Base-by-base conservation (phyloP, 176 grass and related monocot genomes). In the Musa troglodytarum region DNA sequence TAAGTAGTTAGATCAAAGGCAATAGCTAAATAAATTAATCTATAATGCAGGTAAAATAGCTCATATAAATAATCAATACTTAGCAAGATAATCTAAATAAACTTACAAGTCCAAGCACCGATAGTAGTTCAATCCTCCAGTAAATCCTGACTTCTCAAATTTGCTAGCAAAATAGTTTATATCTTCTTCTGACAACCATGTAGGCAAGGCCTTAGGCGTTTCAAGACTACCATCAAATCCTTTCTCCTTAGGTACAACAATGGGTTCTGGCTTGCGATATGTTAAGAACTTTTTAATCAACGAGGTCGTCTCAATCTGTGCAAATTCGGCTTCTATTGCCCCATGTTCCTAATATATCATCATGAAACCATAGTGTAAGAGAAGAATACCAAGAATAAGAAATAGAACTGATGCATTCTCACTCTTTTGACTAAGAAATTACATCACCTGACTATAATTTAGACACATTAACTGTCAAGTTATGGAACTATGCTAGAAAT, bases 171-270 rank as follows among this genome's bases (percentile, higher is more conserved):
- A 93, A 82, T 93, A 98, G 51, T 81, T 71, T 81, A 98, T 74
- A 77, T 98, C 94, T 74, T 91, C 88, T 74, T 93, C 90, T 54
- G 94, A 82, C 25, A 98, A 64, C 94, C 94, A 93, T 72, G 84
- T 8, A 70, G 94, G 90, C 61, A 89, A 91, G 73, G 81, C 80
- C 9, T 77, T 86, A 57, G 74, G 82, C 24, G 88, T 89, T 75
- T 87, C 69, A 76, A 74, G 13, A 8, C 86, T 89, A 43, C 89
- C 90, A 65, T 83, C 87, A 84, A 98, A 88, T 52, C 84, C 86
- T 84, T 85, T 93, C 16, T 87, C 90, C 80, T 90, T 93, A 8
- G 82, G 34, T 57, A 98, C 20, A 82, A 98, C 76, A 70, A 78
- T 58, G 63, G 86, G 72, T 73, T 26, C 68, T 78, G 94, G 82